phyloP scores from a whole-genome alignment of 1,284 basidiomycete genomes.

The Xerocomus amazonicus region DNA sequence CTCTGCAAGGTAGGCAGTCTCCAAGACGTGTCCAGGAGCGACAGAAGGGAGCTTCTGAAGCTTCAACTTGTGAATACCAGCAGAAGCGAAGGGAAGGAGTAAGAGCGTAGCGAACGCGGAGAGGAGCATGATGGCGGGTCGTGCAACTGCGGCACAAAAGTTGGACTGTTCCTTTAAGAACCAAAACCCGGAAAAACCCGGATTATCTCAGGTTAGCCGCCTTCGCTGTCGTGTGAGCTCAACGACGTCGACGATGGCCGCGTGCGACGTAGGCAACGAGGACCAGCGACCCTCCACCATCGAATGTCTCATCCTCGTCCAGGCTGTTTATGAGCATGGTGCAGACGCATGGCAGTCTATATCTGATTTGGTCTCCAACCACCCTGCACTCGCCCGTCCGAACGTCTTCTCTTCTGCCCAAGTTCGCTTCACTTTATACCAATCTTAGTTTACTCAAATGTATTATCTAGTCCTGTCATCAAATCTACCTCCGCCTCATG shows the following conservation, averaged over 20 bases:
- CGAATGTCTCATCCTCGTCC: conserved; percentile 74
- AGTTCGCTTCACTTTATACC: conserved; percentile 38
- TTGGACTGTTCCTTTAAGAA: conserved; percentile 12
- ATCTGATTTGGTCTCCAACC: conserved; percentile 61
- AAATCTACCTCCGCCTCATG: conserved; percentile 66
- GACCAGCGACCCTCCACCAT: conserved; percentile 41
- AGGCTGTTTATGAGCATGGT: conserved; percentile 84
- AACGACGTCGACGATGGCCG: conserved; percentile 14
- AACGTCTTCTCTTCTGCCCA: conserved; percentile 61
- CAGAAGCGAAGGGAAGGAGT: conserved; percentile 69
- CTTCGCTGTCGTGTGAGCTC: not conserved
- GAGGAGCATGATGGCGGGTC: conserved; percentile 60
- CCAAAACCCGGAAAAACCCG: conserved; percentile 21
- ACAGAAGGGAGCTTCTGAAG: conserved; percentile 76
- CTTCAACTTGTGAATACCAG: conserved; percentile 78
- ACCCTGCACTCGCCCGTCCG: conserved; percentile 62
- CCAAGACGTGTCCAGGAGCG: conserved; percentile 60
- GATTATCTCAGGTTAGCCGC: conserved; percentile 14
- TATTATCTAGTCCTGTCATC: conserved; percentile 57
- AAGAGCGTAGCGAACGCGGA: conserved; percentile 53
- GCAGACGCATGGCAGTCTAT: conserved; percentile 68
- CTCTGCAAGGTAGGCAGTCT: conserved; percentile 80
- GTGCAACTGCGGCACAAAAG: conserved; percentile 21
- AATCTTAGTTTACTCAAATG: conserved; percentile 19
- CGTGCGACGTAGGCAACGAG: conserved; percentile 8